Base-by-base conservation (phyloP, 1,139 yeast species). In the Yamadazyma blattariae region DNA sequence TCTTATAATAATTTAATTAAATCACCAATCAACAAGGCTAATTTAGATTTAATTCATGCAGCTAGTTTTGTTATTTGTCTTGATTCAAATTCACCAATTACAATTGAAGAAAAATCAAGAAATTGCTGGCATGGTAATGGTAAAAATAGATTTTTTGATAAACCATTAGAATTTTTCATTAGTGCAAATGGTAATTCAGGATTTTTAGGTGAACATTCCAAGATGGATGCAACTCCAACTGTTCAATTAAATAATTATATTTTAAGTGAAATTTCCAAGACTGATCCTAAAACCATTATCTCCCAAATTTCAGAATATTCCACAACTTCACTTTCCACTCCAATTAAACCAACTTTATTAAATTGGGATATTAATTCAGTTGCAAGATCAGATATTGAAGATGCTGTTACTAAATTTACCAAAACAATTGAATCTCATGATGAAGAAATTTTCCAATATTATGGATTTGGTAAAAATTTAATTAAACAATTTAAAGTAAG, bases 181-280 rank as follows among this genome's bases (percentile, higher is more conserved):
- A 69, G 85, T 44, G 82, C 80, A 46, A 89, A 88, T 59, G 96
- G 95, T 44, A 73, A 80, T 48, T 86, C 96, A 15, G 97, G 97
- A 1, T 90, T 89, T 69, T 67, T 89, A 56, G 97, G 96, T 43
- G 98, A 92, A 66, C 98, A 92, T 67, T 88, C 97, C 23, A 85
- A 79, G 72, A 92, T 92, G 97, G 98, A 92, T 61, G 98, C 97
- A 44, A 88, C 97, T 15, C 96, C 97, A 52, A 92, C 96, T 25
- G 81, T 87, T 51, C 82, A 90, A 52, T 67, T 92, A 65, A 90
- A 90, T 63, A 90, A 88, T 63, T 81, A 73, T 54, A 73, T 90
- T 33, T 71, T 80, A 47, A 72, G 72, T 36, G 76, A 78, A 50
- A 65, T 86, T 42, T 45, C 59, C 45, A 73, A 79, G 57, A 69